Base-by-base conservation (phyloP, 148 eudicot species). In the Nepenthes mirabilis region DNA sequence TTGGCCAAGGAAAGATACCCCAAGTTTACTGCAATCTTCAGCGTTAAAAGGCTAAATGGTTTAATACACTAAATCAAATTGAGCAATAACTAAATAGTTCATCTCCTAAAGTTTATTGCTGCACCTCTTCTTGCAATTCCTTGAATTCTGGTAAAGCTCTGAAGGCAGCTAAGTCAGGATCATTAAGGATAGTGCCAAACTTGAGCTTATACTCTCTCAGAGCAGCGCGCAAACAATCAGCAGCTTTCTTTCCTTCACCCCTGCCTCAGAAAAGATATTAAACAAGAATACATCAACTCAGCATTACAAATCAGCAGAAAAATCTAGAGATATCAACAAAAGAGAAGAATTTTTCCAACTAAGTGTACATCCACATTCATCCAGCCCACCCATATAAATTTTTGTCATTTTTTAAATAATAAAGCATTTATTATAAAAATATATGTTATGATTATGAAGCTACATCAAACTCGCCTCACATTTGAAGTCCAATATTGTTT, bases 131-230 rank as follows among this genome's bases (percentile, higher is more conserved):
- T 74, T 89, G 99, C 74, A 94, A 66, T 69, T 89, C 97, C 72
- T 86, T 89, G 68, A 94, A 94, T 71, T 94, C 97, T 11, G 99
- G 97, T 72, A 75, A 71, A 36, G 95, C 95, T 78, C 99, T 82
- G 70, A 94, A 89, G 65, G 97, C 83, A 63, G 99, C 97, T 59
- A 94, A 80, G 80, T 94, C 99, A 43, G 99, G 99, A 84, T 94
- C 99, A 73, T 94, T 94, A 40, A 94, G 83, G 68, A 94, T 89
- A 66, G 99, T 94, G 54, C 90, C 88, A 69, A 94, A 94, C 74
- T 94, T 94, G 71, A 89, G 91, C 75, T 79, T 69, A 73, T 89
- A 89, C 37, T 94, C 93, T 81, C 70, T 84, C 43, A 89, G 82
- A 71, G 97, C 96, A 60, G 79, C 79, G 55, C 99, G 97, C 73